A percentile compares a stretch with the other conserved stretches of the same genome.
Conservation (phyloP, 2,329 filamentous ascomycete species). For the Neocucurbitaria cava region DNA sequence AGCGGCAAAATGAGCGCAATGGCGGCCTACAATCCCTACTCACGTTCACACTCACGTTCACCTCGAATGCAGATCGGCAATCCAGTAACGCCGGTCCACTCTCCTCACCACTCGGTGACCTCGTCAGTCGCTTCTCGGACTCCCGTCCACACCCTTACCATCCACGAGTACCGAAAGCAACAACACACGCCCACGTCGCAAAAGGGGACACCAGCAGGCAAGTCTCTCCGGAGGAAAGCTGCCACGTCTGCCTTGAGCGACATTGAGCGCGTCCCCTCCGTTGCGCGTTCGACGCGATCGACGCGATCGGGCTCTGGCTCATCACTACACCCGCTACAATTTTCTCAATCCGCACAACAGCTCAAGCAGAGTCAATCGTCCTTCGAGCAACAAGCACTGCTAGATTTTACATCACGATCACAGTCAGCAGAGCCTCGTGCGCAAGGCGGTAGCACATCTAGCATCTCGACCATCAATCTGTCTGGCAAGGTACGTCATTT, state of each 20-base stretch:
- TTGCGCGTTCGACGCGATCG: conserved; percentile 12
- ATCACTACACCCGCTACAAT: conserved; percentile 29
- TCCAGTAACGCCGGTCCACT: conserved; percentile 46
- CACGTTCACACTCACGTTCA: conserved; percentile 34
- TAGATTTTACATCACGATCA: conserved; percentile 31
- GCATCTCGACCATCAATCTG: conserved; percentile 16
- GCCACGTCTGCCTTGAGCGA: conserved; percentile 42
- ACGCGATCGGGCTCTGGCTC: conserved; percentile 18
- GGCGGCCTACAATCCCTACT: conserved; percentile 23
- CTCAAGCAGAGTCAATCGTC: conserved; percentile 23
- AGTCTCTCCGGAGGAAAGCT: conserved; percentile 46
- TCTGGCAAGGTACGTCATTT: conserved; percentile 37
- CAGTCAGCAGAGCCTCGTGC: conserved; percentile 37
- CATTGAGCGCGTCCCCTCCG: conserved; percentile 36
- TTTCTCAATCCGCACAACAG: conserved; percentile 41
- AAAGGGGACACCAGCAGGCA: conserved; percentile 37
- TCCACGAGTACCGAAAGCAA: conserved; percentile 51
- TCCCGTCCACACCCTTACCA: conserved; percentile 43
- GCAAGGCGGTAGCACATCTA: conserved; percentile 24
- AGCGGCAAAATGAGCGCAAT: conserved; percentile 19
- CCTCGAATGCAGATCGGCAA: conserved; percentile 20
- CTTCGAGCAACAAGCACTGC: conserved; percentile 22
- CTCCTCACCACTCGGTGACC: conserved; percentile 45
- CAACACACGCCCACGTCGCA: conserved; percentile 43
- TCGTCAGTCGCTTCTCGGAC: conserved; percentile 42